These are phyloP conservation scores for Phytopythium oedochilum DNA, from an alignment of 352 stramenopile genomes.

Conservation along the genomic window DNA sequence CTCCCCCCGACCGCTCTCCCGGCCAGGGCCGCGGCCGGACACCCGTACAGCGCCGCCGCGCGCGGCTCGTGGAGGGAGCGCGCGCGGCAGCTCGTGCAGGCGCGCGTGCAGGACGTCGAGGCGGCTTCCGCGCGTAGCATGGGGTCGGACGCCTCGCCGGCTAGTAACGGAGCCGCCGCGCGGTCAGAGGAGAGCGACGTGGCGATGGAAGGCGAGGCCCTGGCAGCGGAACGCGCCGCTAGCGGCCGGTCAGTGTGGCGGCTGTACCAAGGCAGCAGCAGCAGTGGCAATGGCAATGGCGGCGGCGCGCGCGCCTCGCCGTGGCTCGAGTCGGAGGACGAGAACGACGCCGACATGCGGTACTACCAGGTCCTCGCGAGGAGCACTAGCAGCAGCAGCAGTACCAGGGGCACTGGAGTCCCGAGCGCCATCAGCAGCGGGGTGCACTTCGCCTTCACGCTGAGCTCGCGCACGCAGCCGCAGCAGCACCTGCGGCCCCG, in stretches of 20 bases:
- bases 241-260: not conserved
- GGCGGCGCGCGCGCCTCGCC: not conserved
- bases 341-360: constrained; percentile 1
- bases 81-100: constrained; percentile 17
- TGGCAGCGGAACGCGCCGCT: not conserved
- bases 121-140: not conserved
- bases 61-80: constrained; percentile 12
- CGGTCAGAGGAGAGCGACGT: not conserved
- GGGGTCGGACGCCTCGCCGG: too few species aligned
- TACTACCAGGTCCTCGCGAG: constrained; percentile 6
- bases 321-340: constrained; percentile 5
- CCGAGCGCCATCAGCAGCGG: not conserved
- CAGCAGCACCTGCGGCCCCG: constrained; percentile 37
- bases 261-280: constrained; percentile 1
- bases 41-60: not conserved
- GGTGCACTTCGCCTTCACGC: constrained; percentile 38
- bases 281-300: not conserved
- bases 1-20: not conserved
- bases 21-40: not conserved
- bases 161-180: not conserved
- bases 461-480: constrained; percentile 28
- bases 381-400: not conserved
- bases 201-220: not conserved
- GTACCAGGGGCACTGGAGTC: not conserved
- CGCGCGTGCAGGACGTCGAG: constrained; percentile 9